These are phyloP conservation scores for Gossypium davidsonii DNA, from an alignment of 441 rosid species.

Conservation along the genomic window DNA sequence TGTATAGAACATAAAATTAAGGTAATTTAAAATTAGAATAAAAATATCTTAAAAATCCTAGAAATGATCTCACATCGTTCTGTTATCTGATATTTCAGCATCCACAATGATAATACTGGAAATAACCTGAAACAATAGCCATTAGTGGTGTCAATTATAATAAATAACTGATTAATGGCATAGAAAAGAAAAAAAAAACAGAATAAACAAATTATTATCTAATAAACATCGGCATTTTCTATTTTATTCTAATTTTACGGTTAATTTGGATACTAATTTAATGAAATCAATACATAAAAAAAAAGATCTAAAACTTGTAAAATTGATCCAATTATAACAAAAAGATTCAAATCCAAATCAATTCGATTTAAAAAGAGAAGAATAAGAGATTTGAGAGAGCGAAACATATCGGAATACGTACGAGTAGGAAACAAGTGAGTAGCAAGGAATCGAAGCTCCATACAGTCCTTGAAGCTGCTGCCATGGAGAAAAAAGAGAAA, in stretches of 20 bases:
- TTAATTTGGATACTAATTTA: background rate
- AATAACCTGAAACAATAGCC: conserved; percentile 24
- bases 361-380: background rate
- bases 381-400: background rate
- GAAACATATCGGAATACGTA: background rate
- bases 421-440: conserved; percentile 18
- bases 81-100: conserved; percentile 22
- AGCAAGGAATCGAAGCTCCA: conserved; percentile 11
- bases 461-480: background rate
- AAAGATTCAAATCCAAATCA: background rate
- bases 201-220: background rate
- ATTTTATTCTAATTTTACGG: background rate
- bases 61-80: conserved; percentile 23
- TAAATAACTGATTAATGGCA: no score
- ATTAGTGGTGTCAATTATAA: background rate
- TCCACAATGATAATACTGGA: conserved; percentile 22
- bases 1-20: conserved; percentile 6
- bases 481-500: conserved; percentile 6
- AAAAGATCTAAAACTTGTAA: background rate
- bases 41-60: background rate
- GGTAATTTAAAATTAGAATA: background rate
- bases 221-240: background rate
- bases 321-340: background rate
- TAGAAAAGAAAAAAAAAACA: background rate
- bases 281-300: background rate